Evolutionary conservation across 768 basidiomycete species (phyloP), one percentile per base, ranked within the genome.

Genomic region (Hemileccinum rubropunctum): DNA sequence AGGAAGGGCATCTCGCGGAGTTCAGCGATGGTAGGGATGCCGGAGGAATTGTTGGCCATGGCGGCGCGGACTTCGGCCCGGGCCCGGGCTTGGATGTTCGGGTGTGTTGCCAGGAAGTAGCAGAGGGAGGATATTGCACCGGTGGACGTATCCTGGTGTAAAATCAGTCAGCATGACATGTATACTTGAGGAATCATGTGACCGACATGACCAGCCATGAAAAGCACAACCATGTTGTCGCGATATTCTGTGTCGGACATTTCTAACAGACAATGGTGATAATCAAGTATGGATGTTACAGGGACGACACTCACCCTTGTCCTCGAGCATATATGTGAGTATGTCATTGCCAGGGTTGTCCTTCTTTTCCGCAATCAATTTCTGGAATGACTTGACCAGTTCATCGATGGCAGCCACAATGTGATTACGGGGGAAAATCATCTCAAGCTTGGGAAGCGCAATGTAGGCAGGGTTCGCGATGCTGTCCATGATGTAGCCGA

Each of bases 241-340:
- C 42, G 42, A 30, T 43, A 43, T 43, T 43, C 30, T 1, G 42
- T 43, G 30, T 33, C 42, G 30, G 17, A 20, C 42, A 32, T 18
- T 20, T 32, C 42, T 33, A 33, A 6, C 18, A n/a, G 30, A 11
- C 17, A 20, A 15, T 7, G 6, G 30, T 42, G 15, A 32, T 26
- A 18, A 6, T 15, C 14, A 20, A 26, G 18, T 15, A 20, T 7
- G 34, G 33, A 27, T 9, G n/a, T 34, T 11, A 36, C 18, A 4
- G 28, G 7, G 14, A n/a, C 3, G 17, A 36, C 9, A 49, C 48
- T 37, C 41, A 33, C 42, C 23, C 30, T 43, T 43, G 18, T 43
- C 48, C 35, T 43, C 48, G 27, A 49, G 48, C 48, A 49, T 49
- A 27, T 49, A 37, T 1, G 48, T 42, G 18, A 49, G 48, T 41